A percentile compares a stretch with the other conserved stretches of the same genome.
Conservation (phyloP, 805 yeast genomes). For the Jamesozyma piceae region DNA sequence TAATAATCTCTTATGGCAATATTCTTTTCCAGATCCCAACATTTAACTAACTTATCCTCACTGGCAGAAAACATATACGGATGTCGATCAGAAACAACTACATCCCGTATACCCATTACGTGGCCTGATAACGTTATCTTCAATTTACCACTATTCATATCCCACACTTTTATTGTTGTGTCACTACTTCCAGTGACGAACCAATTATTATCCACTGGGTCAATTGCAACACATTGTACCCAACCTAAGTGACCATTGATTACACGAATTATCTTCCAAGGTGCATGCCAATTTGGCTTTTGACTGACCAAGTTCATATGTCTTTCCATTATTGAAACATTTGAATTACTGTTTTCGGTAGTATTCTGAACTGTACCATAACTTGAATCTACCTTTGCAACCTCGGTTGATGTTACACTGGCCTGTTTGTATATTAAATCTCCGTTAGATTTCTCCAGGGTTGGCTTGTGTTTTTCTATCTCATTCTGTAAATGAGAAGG, state of each 20-base stretch:
- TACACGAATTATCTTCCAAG: slow-evolving; percentile 67
- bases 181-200: slow-evolving; percentile 90
- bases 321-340: slow-evolving; percentile 18
- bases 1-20: slow-evolving; percentile 77
- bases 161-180: slow-evolving; percentile 86
- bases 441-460: not conserved
- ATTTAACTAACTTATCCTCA: slow-evolving; percentile 84
- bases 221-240: slow-evolving; percentile 74
- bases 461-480: slow-evolving; percentile 15
- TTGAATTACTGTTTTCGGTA: not conserved
- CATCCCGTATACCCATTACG: slow-evolving; percentile 74
- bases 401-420: not conserved
- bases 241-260: slow-evolving; percentile 89
- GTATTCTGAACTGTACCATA: too few species aligned
- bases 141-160: slow-evolving; percentile 58
- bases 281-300: slow-evolving; percentile 40
- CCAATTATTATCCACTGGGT: slow-evolving; percentile 75
- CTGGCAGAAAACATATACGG: slow-evolving; percentile 89
- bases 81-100: slow-evolving; percentile 61
- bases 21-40: slow-evolving; percentile 93
- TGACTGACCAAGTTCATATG: slow-evolving; percentile 14
- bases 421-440: too few species aligned
- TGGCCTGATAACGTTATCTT: slow-evolving; percentile 83
- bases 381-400: not conserved
- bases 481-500: slow-evolving; percentile 26